phyloP scores from a whole-genome alignment of 1,284 basidiomycete species.

The Chondrostereum purpureum region DNA sequence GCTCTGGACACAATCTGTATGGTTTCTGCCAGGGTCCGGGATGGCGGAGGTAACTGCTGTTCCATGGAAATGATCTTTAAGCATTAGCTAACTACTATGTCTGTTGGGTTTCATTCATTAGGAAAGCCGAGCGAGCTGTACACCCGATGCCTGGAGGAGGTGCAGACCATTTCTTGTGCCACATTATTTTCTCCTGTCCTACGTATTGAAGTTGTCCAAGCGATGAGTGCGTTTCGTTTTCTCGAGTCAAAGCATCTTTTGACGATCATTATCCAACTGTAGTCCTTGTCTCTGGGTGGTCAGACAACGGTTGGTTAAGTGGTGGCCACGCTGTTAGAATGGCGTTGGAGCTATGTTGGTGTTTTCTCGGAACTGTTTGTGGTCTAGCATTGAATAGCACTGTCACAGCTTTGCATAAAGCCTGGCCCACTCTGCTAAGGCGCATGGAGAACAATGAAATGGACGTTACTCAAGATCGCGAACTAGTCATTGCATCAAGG shows the following conservation, averaged over 20 bases:
- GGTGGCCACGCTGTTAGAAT: slow-evolving; percentile 90
- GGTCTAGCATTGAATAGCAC: no score
- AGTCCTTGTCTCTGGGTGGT: slow-evolving; percentile 88
- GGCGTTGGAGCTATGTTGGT: slow-evolving; percentile 83
- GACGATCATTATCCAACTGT: slow-evolving; percentile 11
- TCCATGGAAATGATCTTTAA: background rate
- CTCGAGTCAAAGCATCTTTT: slow-evolving; percentile 1
- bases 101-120: slow-evolving; percentile 17
- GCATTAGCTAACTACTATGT: background rate
- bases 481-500: slow-evolving; percentile 73
- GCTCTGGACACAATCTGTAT: slow-evolving; percentile 84
- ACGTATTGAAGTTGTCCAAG: slow-evolving; percentile 80
- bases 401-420: slow-evolving; percentile 78
- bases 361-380: slow-evolving; percentile 9
- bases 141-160: slow-evolving; percentile 68
- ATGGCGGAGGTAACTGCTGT: slow-evolving; percentile 65
- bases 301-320: slow-evolving; percentile 86
- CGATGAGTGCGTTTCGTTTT: slow-evolving; percentile 65
- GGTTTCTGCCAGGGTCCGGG: slow-evolving; percentile 82
- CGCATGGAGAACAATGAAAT: slow-evolving; percentile 64
- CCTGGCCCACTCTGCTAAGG: slow-evolving; percentile 77
- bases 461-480: slow-evolving; percentile 61
- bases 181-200: slow-evolving; percentile 82
- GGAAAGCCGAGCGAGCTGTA: slow-evolving; percentile 63
- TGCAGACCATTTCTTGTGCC: slow-evolving; percentile 76